Base-by-base conservation (phyloP, 108 stramenopile species). In the Aurantiochytrium sp. region DNA sequence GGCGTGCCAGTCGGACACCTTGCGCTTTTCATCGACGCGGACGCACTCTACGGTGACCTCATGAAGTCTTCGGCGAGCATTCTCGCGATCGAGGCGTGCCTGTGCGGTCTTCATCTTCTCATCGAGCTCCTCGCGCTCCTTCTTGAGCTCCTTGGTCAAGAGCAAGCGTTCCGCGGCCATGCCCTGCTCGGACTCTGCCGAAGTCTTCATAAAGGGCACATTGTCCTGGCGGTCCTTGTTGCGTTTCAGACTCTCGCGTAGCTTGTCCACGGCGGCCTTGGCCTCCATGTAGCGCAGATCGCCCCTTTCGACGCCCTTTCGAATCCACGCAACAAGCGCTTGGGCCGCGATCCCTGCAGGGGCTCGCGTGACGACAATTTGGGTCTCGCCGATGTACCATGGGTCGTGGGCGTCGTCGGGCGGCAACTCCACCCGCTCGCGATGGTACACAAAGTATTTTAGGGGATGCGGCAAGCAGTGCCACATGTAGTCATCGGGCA, bases 331-430 rank as follows among this genome's bases (percentile, higher is more conserved):
- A 15, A 81, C 27, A 6, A 81, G 3, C 0, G 21, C 73, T 6
- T 41, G n/a, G 3, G 39, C 39, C 0, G 39, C 6, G 6, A 81
- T 27, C 12, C 12, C 73, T 6, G 45, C 45, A 41, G 73, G 73
- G 6, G 45, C 73, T 22, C 45, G 39, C 24, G n/a, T 48, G 30
- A 48, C 45, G 0, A 81, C 39, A 8, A 48, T 24, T 19, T 48
- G 39, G n/a, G 73, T 81, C 73, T 41, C 73, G 27, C 73, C 73
- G 39, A 48, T 27, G 24, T 81, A 81, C 42, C 73, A 81, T 48
- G 73, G 73, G 39, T 81, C 73, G 2, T 48, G 73, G n/a, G 73
- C 73, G 3, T 81, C 73, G 39, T 81, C 73, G n/a, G 73, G 73
- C 6, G 73, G 73, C 15, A 48, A 24, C 12, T 37, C 36, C 12